Evolutionary conservation across 192 early-diverging fungal species (phyloP).

Genomic region (Haplosporangium gracile): DNA sequence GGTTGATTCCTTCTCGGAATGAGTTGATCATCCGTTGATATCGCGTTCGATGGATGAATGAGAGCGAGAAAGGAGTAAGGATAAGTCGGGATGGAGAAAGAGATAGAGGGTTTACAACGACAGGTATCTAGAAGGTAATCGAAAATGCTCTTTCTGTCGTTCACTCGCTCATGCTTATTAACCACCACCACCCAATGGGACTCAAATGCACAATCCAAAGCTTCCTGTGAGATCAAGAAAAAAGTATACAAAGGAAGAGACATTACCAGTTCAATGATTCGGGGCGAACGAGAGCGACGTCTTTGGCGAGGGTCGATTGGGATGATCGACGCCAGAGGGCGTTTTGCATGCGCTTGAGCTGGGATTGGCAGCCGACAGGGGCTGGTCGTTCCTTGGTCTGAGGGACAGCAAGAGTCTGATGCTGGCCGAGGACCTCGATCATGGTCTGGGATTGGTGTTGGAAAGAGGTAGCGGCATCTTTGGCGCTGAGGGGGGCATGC

Average conservation of each 20-base stretch:
- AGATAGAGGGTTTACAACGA: conserved; percentile 4
- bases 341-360: conserved; percentile 52
- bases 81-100: neutral
- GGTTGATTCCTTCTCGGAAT: too few species aligned
- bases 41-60: too few species aligned
- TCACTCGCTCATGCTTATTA: neutral
- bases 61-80: neutral
- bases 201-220: neutral
- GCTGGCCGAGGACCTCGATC: conserved; percentile 31
- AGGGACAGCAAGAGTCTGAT: conserved; percentile 44
- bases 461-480: conserved; percentile 49
- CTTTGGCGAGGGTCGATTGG: conserved; percentile 45
- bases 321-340: conserved; percentile 49
- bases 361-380: conserved; percentile 38
- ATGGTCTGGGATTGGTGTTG: conserved; percentile 49
- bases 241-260: neutral
- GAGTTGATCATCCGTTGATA: too few species aligned
- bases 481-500: conserved; percentile 41
- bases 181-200: neutral
- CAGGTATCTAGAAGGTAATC: neutral
- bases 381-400: conserved; percentile 39
- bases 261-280: conserved; percentile 55
- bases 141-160: too few species aligned
- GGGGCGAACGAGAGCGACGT: conserved; percentile 47
- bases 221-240: neutral